Evolutionary conservation across 169 alveolate genomes (phyloP).

Genomic region (Plasmodium relictum): DNA sequence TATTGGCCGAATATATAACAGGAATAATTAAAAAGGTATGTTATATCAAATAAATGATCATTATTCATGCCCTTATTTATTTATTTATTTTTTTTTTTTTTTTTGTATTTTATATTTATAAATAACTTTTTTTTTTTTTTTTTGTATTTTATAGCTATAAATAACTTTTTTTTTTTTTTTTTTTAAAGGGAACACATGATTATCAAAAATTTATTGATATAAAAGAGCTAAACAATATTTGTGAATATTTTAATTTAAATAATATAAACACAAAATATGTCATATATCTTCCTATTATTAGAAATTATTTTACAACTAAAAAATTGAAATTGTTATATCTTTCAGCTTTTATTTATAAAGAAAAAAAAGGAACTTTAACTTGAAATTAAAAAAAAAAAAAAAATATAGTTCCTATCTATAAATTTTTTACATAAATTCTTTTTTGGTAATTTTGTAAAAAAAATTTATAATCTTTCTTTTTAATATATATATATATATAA

Average conservation of each 20-base stretch:
- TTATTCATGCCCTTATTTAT: too few species aligned
- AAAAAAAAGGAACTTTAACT: too few species aligned
- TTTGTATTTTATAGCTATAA: not conserved
- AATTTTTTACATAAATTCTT: too few species aligned
- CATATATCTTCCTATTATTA: constrained; percentile 29
- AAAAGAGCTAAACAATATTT: constrained; percentile 7
- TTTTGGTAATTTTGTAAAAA: too few species aligned
- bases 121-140: not conserved
- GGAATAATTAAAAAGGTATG: constrained; percentile 37
- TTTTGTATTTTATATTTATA: too few species aligned
- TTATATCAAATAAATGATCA: too few species aligned
- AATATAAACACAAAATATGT: constrained; percentile 39
- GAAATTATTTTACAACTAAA: constrained; percentile 28
- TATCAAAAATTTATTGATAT: constrained; percentile 30
- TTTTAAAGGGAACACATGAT: constrained; percentile 45
- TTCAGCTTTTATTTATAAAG: constrained; percentile 33
- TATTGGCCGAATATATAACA: constrained; percentile 30
- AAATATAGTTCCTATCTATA: too few species aligned
- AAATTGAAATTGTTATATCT: constrained; percentile 23
- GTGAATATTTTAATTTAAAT: constrained; percentile 5
- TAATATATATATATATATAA: too few species aligned
- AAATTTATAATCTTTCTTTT: too few species aligned
- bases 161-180: not conserved
- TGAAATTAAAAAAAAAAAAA: too few species aligned
- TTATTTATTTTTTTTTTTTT: too few species aligned